Evolutionary conservation across 805 yeast species (phyloP).

Genomic region (Kodamaea kaohsiungensis): DNA sequence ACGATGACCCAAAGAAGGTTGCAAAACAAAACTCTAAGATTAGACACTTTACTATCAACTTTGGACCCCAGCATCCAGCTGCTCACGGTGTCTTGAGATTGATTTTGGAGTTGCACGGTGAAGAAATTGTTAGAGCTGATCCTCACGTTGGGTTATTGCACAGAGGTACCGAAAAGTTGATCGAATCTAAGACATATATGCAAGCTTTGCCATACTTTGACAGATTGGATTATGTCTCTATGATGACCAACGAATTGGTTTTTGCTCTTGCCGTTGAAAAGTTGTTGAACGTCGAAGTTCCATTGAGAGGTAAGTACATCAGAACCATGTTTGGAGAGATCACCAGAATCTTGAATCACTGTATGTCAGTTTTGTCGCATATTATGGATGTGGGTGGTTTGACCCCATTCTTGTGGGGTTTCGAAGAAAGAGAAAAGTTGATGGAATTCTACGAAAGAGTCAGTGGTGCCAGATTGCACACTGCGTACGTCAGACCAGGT

Average conservation of each 20-base stretch:
- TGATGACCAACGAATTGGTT: conserved; percentile 91
- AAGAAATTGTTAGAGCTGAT: conserved; percentile 82
- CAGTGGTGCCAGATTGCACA: conserved; percentile 85
- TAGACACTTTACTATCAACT: conserved; percentile 86
- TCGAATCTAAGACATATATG: conserved; percentile 81
- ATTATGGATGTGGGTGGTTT: conserved; percentile 95
- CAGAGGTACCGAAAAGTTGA: conserved; percentile 87
- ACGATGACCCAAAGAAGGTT: conserved; percentile 44
- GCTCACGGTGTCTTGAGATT: conserved; percentile 90
- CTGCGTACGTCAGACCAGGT: conserved; percentile 89
- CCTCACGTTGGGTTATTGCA: conserved; percentile 89
- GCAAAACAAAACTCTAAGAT: conserved; percentile 54
- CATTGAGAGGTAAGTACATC: conserved; percentile 80
- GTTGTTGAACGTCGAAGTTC: conserved; percentile 80
- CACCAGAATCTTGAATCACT: conserved; percentile 79
- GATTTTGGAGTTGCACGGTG: conserved; percentile 85
- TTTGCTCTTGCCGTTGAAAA: conserved; percentile 84
- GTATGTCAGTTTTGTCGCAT: conserved; percentile 84
- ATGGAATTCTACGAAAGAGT: conserved; percentile 93
- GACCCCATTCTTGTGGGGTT: conserved; percentile 92
- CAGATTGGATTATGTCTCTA: conserved; percentile 78
- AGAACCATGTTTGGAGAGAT: conserved; percentile 86
- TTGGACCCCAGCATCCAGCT: conserved; percentile 95
- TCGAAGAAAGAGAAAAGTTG: conserved; percentile 89
- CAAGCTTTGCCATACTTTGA: conserved; percentile 90